Percentiles rank a stretch among this genome's conserved stretches.
These are phyloP conservation scores for Botrytis sinoallii DNA, from an alignment of 2,329 filamentous ascomycete genomes.

Conservation along the genomic window DNA sequence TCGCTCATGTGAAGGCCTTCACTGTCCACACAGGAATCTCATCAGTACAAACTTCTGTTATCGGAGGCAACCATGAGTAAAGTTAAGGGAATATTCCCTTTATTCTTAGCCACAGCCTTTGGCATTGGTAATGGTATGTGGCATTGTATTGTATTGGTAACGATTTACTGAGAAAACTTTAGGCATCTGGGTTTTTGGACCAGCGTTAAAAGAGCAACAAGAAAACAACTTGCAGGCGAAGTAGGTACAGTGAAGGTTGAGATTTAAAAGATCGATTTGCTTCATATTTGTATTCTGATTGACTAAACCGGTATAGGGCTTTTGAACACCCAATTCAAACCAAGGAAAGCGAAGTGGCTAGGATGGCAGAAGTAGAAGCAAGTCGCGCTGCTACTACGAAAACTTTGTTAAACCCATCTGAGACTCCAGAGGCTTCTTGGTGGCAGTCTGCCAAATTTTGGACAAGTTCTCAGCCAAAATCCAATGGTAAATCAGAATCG, in stretches of 20 bases:
- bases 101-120: constrained; percentile 33
- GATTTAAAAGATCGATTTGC: background rate
- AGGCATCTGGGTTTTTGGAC: constrained; percentile 37
- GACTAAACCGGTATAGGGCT: constrained; percentile 25
- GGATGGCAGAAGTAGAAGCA: constrained; percentile 27
- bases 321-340: constrained; percentile 20
- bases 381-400: constrained; percentile 27
- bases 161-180: background rate
- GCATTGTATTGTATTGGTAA: background rate
- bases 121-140: constrained; percentile 36
- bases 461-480: constrained; percentile 17
- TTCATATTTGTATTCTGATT: background rate
- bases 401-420: constrained; percentile 22
- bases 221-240: constrained; percentile 26
- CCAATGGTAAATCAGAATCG: background rate
- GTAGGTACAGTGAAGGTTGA: constrained; percentile 18
- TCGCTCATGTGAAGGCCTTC: background rate
- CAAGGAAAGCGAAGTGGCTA: constrained; percentile 21
- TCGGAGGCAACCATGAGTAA: constrained; percentile 30
- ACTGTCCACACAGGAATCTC: background rate
- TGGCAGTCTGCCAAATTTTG: constrained; percentile 28
- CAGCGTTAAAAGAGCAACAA: constrained; percentile 33
- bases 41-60: background rate
- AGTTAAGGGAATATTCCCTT: constrained; percentile 31
- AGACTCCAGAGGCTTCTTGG: constrained; percentile 29